Base-by-base conservation (phyloP, 2,329 filamentous ascomycete genomes). In the Scedosporium boydii region DNA sequence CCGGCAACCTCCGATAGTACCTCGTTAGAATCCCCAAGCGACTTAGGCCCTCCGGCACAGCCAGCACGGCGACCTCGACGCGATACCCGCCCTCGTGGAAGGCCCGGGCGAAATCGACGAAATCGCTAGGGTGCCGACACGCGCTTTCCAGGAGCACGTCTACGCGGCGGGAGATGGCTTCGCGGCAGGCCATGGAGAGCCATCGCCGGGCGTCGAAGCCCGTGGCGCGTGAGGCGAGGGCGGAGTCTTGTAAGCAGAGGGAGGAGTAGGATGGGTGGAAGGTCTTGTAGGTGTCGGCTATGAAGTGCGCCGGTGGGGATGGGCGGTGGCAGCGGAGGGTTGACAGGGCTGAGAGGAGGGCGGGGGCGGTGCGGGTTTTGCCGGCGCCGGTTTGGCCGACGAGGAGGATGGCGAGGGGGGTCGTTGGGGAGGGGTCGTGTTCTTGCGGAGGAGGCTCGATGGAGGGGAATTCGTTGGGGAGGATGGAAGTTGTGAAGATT, bases 331-430 rank as follows among this genome's bases (percentile, higher is more conserved):
- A 27, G 18, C 63, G 51, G 57, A 64, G 58, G 14, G 60, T 34
- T 18, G 53, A 34, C 27, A 80, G 67, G 56, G 75, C 73, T 3
- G 64, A 58, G 18, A 72, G 69, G 59, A 80, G 68, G 41, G 69
- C 66, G 2, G 76, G 77, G 10, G 77, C 75, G 1, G 77, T 72
- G 62, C 74, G 73, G 16, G 78, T 80, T 64, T 81, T 81, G 60
- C 79, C 78, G 14, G 79, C 77, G 67, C 79, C 78, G 4, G 78
- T 80, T 66, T 80, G 79, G 64, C 78, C 78, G 27, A 79, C 73
- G 14, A 78, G 69, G 21, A 81, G 70, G 56, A 80, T 68, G 41
- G 75, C 78, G 14, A 78, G 69, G 44, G 76, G 76, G 6, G 46
- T 18, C 7, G 9, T 14, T 58, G 46, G 4, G 9, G 51, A 41